Conservation (phyloP, 1,284 basidiomycete genomes). For the Trametes sp. region DNA sequence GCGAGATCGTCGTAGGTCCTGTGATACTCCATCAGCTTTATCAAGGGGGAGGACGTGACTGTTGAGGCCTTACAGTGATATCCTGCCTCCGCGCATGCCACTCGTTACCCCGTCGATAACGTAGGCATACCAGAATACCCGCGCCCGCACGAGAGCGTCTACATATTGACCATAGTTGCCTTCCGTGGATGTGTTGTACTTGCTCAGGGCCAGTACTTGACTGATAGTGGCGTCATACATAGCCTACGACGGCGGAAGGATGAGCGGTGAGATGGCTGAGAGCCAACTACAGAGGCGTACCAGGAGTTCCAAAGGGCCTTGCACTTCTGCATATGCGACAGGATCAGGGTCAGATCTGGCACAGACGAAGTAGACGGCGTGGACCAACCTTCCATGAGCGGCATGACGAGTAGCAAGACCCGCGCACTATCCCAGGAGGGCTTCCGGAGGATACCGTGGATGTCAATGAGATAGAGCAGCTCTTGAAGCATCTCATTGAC, state of each 20-base stretch:
- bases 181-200: slow-evolving; percentile 54
- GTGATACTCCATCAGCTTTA: slow-evolving; percentile 22
- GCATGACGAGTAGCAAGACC: slow-evolving; percentile 77
- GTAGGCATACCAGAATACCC: slow-evolving; percentile 88
- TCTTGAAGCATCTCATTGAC: slow-evolving; percentile 72
- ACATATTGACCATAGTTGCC: slow-evolving; percentile 62
- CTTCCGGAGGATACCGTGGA: slow-evolving; percentile 78
- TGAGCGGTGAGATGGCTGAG: not conserved
- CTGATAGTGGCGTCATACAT: slow-evolving; percentile 70
- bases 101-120: slow-evolving; percentile 83
- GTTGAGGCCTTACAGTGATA: slow-evolving; percentile 65
- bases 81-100: slow-evolving; percentile 79
- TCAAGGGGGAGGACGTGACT: slow-evolving; percentile 7
- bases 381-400: slow-evolving; percentile 78
- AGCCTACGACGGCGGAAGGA: slow-evolving; percentile 36
- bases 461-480: slow-evolving; percentile 80
- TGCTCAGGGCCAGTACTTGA: slow-evolving; percentile 78
- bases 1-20: slow-evolving; percentile 75
- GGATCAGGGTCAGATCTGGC: slow-evolving; percentile 17
- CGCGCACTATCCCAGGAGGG: slow-evolving; percentile 89
- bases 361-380: not conserved
- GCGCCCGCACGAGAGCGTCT: slow-evolving; percentile 70
- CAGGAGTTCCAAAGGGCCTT: slow-evolving; percentile 58
- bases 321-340: slow-evolving; percentile 46
- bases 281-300: slow-evolving; percentile 40